Conservation (phyloP, 2,329 filamentous ascomycete genomes). For the Xylaria digitata region DNA sequence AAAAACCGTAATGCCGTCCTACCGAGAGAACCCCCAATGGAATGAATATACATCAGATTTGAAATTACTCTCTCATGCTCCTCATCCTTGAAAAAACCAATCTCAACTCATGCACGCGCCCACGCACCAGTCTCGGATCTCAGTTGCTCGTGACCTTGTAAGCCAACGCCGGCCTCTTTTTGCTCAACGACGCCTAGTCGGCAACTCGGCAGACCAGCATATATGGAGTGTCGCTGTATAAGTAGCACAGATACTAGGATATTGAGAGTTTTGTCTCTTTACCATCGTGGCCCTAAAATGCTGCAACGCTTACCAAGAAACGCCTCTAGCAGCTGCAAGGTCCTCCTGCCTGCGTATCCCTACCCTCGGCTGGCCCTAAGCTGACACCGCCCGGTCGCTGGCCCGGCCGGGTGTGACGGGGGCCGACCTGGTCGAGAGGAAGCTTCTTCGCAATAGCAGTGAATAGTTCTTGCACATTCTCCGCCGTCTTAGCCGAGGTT, state of each 20-base stretch:
- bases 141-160: slow-evolving; percentile 2
- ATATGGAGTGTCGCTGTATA: slow-evolving; percentile 17
- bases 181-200: slow-evolving; percentile 11
- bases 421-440: slow-evolving; percentile 94
- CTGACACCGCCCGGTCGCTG: slow-evolving; percentile 68
- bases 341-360: slow-evolving; percentile 67
- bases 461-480: slow-evolving; percentile 96
- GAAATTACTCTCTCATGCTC: slow-evolving; percentile 33
- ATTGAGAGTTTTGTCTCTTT: slow-evolving; percentile 33
- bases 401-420: slow-evolving; percentile 79
- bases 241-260: slow-evolving; percentile 34
- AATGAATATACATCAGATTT: slow-evolving; percentile 47
- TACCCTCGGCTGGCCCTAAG: slow-evolving; percentile 64
- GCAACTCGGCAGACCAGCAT: slow-evolving; percentile 14
- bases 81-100: slow-evolving; percentile 26
- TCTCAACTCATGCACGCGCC: slow-evolving; percentile 22
- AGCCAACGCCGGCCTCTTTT: slow-evolving; percentile 1
- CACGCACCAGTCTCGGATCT: slow-evolving; percentile 9
- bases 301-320: slow-evolving; percentile 30
- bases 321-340: slow-evolving; percentile 66
- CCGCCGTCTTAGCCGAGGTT: slow-evolving; percentile 95
- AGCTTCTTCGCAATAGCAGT: slow-evolving; percentile 98
- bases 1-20: slow-evolving; percentile 44
- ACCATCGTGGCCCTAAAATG: slow-evolving; percentile 27
- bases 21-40: slow-evolving; percentile 45